Conservation (phyloP, 2,329 filamentous ascomycete species). For the Claviceps capensis region DNA sequence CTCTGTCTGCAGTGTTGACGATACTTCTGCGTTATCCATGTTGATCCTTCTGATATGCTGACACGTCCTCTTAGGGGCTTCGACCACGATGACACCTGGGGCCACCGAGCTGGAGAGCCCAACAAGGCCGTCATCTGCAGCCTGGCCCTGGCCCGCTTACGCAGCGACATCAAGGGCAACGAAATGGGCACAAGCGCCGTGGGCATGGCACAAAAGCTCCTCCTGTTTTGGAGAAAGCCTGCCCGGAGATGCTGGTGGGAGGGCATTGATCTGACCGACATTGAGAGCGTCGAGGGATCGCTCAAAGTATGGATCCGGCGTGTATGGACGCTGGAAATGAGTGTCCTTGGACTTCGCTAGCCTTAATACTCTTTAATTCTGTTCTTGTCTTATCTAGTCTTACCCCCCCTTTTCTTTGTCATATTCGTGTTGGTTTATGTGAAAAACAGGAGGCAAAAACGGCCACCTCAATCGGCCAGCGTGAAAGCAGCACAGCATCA, state of each 20-base stretch:
- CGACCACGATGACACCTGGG: conserved; percentile 90
- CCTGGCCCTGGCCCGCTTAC: conserved; percentile 78
- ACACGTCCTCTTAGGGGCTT: conserved; percentile 54
- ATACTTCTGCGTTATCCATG: neutral
- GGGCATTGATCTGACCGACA: conserved; percentile 77
- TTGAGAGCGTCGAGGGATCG: conserved; percentile 81
- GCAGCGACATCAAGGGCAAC: conserved; percentile 80
- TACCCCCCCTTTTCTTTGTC: neutral
- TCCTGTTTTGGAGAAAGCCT: conserved; percentile 96
- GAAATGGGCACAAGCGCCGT: conserved; percentile 65
- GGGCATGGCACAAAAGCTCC: conserved; percentile 94
- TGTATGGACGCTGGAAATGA: conserved; percentile 99
- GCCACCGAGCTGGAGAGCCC: conserved; percentile 90
- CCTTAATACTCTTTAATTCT: neutral
- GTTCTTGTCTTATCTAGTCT: neutral
- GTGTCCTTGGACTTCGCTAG: conserved; percentile 71
- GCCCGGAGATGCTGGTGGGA: conserved; percentile 98
- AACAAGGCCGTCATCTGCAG: conserved; percentile 98
- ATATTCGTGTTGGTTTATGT: neutral
- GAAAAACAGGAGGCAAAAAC: neutral
- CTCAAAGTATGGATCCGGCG: conserved; percentile 97
- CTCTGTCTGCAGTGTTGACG: too few relatives aligned
- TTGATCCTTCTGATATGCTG: neutral
- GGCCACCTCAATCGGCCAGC: neutral
- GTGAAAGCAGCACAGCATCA: conserved; percentile 1